These are phyloP conservation scores for Coprinopsis marcescibilis DNA, from an alignment of 768 basidiomycete species.

Conservation along the genomic window DNA sequence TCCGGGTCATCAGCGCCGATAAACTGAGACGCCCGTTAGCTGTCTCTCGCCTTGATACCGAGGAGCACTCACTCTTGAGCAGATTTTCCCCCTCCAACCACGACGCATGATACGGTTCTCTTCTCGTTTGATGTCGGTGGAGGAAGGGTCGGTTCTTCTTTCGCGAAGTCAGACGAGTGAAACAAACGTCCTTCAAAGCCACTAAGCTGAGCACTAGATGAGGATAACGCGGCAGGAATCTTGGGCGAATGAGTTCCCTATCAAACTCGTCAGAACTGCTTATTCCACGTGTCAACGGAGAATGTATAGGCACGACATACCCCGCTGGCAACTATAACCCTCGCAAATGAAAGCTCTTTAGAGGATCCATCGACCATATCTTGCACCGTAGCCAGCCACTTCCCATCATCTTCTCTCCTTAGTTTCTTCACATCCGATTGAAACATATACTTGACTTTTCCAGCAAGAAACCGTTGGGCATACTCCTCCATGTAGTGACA, in stretches of 20 bases:
- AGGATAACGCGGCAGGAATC: too few relatives aligned
- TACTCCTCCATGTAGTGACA: slow-evolving; percentile 42
- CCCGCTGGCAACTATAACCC: too few relatives aligned
- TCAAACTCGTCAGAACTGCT: too few relatives aligned
- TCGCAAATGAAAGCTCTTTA: too few relatives aligned
- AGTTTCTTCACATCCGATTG: background rate
- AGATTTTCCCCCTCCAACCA: slow-evolving; percentile 63
- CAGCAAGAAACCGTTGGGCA: slow-evolving; percentile 30
- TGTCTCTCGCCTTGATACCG: background rate
- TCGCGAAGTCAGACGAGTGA: slow-evolving; percentile 6
- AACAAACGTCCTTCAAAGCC: too few relatives aligned
- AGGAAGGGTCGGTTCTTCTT: slow-evolving; percentile 20
- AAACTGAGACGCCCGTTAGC: background rate
- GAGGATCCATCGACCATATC: too few relatives aligned
- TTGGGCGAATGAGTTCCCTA: too few relatives aligned
- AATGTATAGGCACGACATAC: too few relatives aligned
- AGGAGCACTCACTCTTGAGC: slow-evolving; percentile 44
- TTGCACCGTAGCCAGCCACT: too few relatives aligned
- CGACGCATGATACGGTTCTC: slow-evolving; percentile 24
- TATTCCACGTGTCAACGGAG: too few relatives aligned
- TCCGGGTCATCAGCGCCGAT: slow-evolving; percentile 45
- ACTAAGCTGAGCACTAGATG: too few relatives aligned
- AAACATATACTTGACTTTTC: slow-evolving; percentile 34
- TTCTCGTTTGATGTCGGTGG: slow-evolving; percentile 1
- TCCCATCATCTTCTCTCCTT: slow-evolving; percentile 34